These are phyloP conservation scores for Talaromyces sp. DNA, from an alignment of 2,329 filamentous ascomycete genomes.

Conservation along the genomic window DNA sequence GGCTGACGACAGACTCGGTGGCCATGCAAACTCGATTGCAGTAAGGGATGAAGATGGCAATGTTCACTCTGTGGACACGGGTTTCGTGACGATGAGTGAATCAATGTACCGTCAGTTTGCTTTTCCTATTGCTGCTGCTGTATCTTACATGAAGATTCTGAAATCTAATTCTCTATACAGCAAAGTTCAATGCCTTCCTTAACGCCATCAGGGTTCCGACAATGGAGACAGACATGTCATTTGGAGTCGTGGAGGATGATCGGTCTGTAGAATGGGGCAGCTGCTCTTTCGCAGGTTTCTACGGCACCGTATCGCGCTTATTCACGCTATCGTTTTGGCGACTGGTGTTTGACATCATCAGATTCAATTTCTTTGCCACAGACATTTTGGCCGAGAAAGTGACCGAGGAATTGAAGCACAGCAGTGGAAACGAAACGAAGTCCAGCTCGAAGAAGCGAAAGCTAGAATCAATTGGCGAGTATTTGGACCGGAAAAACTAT, in stretches of 20 bases:
- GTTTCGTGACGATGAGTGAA: conserved; percentile 2
- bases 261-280: conserved; percentile 1
- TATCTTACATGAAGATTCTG: background rate
- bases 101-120: background rate
- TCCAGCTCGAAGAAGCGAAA: too few species aligned
- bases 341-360: conserved; percentile 5
- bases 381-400: conserved; percentile 3
- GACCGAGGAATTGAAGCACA: too few species aligned
- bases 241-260: background rate
- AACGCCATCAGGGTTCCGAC: background rate
- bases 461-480: conserved; percentile 4
- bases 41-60: background rate
- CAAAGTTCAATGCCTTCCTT: background rate
- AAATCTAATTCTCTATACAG: background rate
- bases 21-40: background rate
- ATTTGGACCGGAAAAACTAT: conserved; percentile 3
- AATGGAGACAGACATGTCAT: conserved; percentile 2
- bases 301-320: background rate
- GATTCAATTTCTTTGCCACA: conserved; percentile 1
- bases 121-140: background rate
- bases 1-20: background rate
- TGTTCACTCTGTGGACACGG: background rate
- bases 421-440: too few species aligned
- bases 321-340: conserved; percentile 7
- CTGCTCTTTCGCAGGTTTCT: background rate